Evolutionary conservation across 306 rosid genomes (phyloP).

Genomic region (Hippophae rhamnoides): DNA sequence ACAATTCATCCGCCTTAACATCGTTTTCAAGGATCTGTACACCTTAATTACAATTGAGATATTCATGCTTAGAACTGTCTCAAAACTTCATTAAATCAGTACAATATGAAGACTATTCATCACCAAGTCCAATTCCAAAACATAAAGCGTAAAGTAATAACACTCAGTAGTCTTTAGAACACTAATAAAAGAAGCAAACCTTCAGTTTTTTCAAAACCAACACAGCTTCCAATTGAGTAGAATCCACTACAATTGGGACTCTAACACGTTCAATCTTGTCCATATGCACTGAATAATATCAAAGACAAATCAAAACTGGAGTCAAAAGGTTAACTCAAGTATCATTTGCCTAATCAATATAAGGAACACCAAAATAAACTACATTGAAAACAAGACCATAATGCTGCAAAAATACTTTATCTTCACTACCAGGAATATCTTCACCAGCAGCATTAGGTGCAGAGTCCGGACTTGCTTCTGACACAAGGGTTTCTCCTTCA

Average conservation of each 20-base stretch:
- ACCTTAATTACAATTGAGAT: slow-evolving; percentile 33
- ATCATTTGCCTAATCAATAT: not conserved
- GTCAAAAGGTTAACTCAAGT: not conserved
- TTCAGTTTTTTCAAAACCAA: slow-evolving; percentile 56
- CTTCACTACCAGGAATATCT: slow-evolving; percentile 27
- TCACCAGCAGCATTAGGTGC: slow-evolving; percentile 11
- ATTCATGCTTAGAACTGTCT: slow-evolving; percentile 27
- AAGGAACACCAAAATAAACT: not conserved
- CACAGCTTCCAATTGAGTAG: slow-evolving; percentile 75
- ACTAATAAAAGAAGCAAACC: slow-evolving; percentile 39
- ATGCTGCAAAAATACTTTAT: not conserved
- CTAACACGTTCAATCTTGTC: slow-evolving; percentile 46
- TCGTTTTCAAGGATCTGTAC: slow-evolving; percentile 78
- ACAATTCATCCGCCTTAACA: slow-evolving; percentile 64
- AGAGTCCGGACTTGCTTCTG: slow-evolving; percentile 29
- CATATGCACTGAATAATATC: slow-evolving; percentile 21
- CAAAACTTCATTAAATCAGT: slow-evolving; percentile 10
- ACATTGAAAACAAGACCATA: not conserved
- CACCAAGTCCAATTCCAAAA: slow-evolving; percentile 2
- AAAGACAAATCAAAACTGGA: not conserved
- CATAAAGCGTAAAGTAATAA: not conserved
- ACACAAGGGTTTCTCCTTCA: slow-evolving; percentile 13
- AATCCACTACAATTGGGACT: slow-evolving; percentile 55
- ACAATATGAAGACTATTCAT: not conserved
- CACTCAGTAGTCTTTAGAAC: not conserved